phyloP scores from a whole-genome alignment of 2,329 filamentous ascomycete genomes.

The Salinomyces thailandicus region DNA sequence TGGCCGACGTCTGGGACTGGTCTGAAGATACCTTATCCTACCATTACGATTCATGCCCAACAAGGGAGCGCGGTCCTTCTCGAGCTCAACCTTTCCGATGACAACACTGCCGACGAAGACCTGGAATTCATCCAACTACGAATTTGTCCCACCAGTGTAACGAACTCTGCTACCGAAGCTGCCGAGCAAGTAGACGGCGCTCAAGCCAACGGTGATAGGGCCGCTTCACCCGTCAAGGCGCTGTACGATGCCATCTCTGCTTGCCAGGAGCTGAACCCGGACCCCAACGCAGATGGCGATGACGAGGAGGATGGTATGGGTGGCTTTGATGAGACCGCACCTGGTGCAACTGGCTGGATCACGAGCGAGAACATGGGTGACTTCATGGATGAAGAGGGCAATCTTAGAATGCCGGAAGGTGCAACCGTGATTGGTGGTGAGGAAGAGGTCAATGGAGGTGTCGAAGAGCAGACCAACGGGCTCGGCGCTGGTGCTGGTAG shows the following conservation, averaged over 20 bases:
- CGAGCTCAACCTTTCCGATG: constrained; percentile 54
- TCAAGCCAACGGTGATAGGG: constrained; percentile 5
- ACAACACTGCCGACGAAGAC: constrained; percentile 49
- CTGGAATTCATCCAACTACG: constrained; percentile 58
- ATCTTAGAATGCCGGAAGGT: constrained; percentile 64
- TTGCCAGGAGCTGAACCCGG: constrained; percentile 68
- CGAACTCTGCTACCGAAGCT: constrained; percentile 1
- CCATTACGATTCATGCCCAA: constrained; percentile 65
- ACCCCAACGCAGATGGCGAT: constrained; percentile 47
- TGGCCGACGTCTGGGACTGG: constrained; percentile 49
- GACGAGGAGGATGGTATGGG: constrained; percentile 36
- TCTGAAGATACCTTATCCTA: constrained; percentile 60
- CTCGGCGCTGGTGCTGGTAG: constrained; percentile 25
- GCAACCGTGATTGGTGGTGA: constrained; percentile 50
- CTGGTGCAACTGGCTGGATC: constrained; percentile 72
- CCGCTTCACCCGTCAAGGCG: constrained; percentile 25
- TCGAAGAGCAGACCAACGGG: constrained; percentile 17
- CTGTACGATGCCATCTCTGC: constrained; percentile 61
- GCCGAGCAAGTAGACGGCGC: neutral
- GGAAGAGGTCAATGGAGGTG: constrained; percentile 30
- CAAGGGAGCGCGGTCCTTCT: constrained; percentile 55
- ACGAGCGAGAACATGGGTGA: constrained; percentile 84
- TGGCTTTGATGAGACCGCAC: constrained; percentile 45
- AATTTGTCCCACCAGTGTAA: constrained; percentile 42
- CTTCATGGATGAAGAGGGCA: constrained; percentile 71